Percentiles rank a stretch among this genome's conserved stretches.
Evolutionary conservation across 1,284 basidiomycete genomes (phyloP).

Genomic region (Pseudozyma tsukubaensis): DNA sequence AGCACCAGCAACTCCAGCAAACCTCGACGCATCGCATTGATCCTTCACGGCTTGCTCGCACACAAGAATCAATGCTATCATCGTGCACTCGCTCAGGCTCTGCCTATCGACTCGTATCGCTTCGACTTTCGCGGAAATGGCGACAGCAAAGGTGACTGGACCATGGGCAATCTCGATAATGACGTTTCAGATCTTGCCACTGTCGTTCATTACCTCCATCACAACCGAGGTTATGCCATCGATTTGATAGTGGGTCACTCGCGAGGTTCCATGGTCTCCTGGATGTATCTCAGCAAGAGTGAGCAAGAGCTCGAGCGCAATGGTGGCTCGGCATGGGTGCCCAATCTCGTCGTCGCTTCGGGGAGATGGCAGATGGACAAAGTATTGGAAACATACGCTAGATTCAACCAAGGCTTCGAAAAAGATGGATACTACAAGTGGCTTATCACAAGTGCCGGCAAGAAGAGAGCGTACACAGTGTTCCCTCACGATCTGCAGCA

Average conservation of each 20-base stretch:
- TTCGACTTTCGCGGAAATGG: conserved; percentile 78
- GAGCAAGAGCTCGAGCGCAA: conserved; percentile 8
- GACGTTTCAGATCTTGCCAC: conserved; percentile 35
- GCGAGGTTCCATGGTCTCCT: conserved; percentile 29
- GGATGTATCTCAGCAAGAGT: conserved; percentile 27
- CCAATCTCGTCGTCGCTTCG: conserved; percentile 18
- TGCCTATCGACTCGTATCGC: conserved; percentile 81
- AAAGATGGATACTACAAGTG: conserved; percentile 47
- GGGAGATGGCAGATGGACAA: conserved; percentile 22
- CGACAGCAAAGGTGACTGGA: conserved; percentile 30
- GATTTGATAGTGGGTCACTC: conserved; percentile 37
- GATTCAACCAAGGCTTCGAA: conserved; percentile 21
- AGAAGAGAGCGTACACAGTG: conserved; percentile 37
- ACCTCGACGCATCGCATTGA: conserved; percentile 38
- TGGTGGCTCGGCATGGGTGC: conserved; percentile 9
- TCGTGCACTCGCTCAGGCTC: conserved; percentile 75
- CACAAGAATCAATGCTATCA: conserved; percentile 79
- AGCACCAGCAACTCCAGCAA: not conserved
- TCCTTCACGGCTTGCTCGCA: conserved; percentile 56
- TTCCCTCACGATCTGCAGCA: conserved; percentile 35
- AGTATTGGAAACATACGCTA: conserved; percentile 17
- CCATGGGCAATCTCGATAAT: conserved; percentile 19
- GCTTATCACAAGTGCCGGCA: conserved; percentile 50
- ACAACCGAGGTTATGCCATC: conserved; percentile 11
- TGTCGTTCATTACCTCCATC: conserved; percentile 24